Evolutionary conservation across 1,284 basidiomycete species (phyloP), one percentile per base, ranked within the genome.

Genomic region (Amylostereum areolatum): DNA sequence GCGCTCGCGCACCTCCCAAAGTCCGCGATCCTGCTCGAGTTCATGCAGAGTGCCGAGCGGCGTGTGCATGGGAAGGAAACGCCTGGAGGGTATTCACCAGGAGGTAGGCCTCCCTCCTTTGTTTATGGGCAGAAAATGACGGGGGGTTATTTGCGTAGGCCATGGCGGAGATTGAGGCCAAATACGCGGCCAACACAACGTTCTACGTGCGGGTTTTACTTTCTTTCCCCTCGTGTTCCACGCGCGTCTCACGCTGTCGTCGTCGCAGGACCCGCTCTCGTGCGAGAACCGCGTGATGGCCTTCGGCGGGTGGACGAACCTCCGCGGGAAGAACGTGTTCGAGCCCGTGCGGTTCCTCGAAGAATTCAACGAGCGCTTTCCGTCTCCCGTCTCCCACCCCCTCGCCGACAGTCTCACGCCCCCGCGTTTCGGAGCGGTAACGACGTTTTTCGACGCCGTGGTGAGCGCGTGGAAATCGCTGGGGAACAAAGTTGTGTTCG

Each of bases 391-490:
- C 2, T 31, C 31, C 10, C 7, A 27, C n/a, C 24, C 48, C 4
- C 35, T 46, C 30, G 35, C 50, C 42, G 57, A 60, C 7, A 25
- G 27, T 39, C n/a, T 25, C 6, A 25, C 37, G 5, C 57, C 47
- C 9, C 60, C 63, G 11, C 46, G 60, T 1, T 66, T 55, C 46
- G 57, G 53, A 5, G 52, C 61, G 47, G 34, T 52, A 1, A 37
- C 44, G 8, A 51, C 54, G 0, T 66, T 68, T 51, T 64, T 67
- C 39, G 54, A 63, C 29, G 50, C 30, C 6, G 53, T 59, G 3
- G 47, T 51, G 7, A 47, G 53, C 5, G 52, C 51, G 39, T 30
- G 63, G 25, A 54, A 51, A 31, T 54, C 47, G 24, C 49, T 64
- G 8, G 49, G 59, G 12, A 55, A 57, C 7, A 41, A 56, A 0